Evolutionary conservation across 2,329 filamentous ascomycete genomes (phyloP).

Genomic region (Claviceps paspali): DNA sequence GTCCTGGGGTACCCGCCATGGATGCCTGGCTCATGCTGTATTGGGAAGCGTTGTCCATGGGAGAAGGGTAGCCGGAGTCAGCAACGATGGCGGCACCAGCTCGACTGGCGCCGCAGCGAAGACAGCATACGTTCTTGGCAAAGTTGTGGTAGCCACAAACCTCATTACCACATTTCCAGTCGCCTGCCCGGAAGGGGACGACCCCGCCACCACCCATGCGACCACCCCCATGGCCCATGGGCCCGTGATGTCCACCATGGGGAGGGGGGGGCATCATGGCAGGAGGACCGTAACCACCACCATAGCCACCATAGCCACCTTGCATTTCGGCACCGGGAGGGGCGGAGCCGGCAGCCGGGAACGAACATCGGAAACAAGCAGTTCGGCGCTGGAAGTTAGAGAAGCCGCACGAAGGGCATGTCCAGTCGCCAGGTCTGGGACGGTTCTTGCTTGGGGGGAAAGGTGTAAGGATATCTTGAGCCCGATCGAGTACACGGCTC

Average conservation of each 20-base stretch:
- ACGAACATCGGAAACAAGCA: slow-evolving; percentile 97
- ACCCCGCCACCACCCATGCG: slow-evolving; percentile 71
- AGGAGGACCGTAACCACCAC: slow-evolving; percentile 48
- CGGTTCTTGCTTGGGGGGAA: slow-evolving; percentile 99
- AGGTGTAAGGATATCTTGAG: slow-evolving; percentile 86
- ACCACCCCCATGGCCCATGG: slow-evolving; percentile 42
- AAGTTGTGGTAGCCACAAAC: slow-evolving; percentile 99
- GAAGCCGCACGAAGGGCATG: slow-evolving; percentile 95
- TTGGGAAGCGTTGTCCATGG: slow-evolving; percentile 72
- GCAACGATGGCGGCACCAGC: slow-evolving; percentile 88
- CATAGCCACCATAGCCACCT: slow-evolving; percentile 51
- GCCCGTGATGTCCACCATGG: slow-evolving; percentile 51
- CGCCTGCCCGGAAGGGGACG: slow-evolving; percentile 93
- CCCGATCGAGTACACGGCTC: slow-evolving; percentile 89
- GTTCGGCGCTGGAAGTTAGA: slow-evolving; percentile 98
- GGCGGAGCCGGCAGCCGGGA: slow-evolving; percentile 78
- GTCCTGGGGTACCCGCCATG: slow-evolving; percentile 72
- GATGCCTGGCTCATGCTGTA: slow-evolving; percentile 77
- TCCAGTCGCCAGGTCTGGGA: slow-evolving; percentile 94
- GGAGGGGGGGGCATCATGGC: slow-evolving; percentile 67
- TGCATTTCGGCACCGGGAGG: slow-evolving; percentile 50
- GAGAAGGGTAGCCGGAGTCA: slow-evolving; percentile 79
- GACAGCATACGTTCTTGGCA: slow-evolving; percentile 95
- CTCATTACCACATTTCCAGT: slow-evolving; percentile 98
- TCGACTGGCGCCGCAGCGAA: slow-evolving; percentile 88